These are phyloP conservation scores for Apiospora pterosperma DNA, from an alignment of 2,329 filamentous ascomycete species.

Conservation along the genomic window DNA sequence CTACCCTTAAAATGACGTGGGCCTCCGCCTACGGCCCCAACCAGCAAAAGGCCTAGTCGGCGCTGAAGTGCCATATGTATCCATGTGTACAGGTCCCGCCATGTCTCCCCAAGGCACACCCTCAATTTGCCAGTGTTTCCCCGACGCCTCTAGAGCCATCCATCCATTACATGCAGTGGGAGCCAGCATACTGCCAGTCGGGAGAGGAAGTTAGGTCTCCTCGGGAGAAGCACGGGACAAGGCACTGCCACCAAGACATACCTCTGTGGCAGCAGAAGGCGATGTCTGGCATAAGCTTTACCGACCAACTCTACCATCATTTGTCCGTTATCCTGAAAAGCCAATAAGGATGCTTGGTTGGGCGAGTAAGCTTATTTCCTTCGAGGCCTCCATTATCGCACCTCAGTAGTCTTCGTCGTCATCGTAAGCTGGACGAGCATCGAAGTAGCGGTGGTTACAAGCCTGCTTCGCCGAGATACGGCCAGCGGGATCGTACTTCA, in stretches of 20 bases:
- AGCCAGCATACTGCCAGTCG: not conserved
- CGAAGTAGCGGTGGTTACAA: constrained; percentile 80
- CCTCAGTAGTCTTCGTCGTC: constrained; percentile 2
- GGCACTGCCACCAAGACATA: not conserved
- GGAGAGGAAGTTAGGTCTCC: not conserved
- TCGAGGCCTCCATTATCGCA: not conserved
- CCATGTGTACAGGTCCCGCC: not conserved
- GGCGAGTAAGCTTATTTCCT: not conserved
- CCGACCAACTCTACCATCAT: not conserved
- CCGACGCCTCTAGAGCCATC: not conserved
- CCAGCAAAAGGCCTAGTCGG: not conserved
- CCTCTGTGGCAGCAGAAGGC: not conserved
- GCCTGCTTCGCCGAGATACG: constrained; percentile 89
- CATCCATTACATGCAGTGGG: not conserved
- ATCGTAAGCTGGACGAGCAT: constrained; percentile 22
- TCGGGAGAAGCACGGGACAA: not conserved
- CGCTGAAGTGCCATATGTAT: not conserved
- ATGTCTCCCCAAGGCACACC: not conserved
- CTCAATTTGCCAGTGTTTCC: not conserved
- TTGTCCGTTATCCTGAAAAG: constrained; percentile 5
- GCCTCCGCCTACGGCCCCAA: not conserved
- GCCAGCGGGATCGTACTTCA: constrained; percentile 83
- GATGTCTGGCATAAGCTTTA: not conserved
- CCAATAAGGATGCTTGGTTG: not conserved
- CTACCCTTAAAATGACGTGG: not conserved